A percentile compares a stretch with the other conserved stretches of the same genome.
phyloP scores from a whole-genome alignment of 345 rosid species.

The Physaria fendleri region DNA sequence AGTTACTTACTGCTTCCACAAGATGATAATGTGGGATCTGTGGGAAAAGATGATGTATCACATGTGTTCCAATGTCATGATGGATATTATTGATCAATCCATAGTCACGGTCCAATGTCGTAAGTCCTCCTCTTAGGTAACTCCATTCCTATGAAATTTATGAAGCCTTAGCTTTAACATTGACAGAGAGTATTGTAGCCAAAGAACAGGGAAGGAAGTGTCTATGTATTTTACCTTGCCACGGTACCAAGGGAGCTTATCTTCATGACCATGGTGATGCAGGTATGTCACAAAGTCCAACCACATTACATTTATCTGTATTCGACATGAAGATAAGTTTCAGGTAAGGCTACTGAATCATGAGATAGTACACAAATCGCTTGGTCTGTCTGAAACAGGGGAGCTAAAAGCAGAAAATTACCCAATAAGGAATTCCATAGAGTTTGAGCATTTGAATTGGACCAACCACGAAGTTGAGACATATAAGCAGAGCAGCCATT shows the following conservation, averaged over 20 bases:
- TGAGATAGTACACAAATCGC: neutral
- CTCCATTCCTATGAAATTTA: constrained; percentile 67
- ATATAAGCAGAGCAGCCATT: constrained; percentile 57
- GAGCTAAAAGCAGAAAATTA: constrained; percentile 12
- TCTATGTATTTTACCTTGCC: constrained; percentile 47
- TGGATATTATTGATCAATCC: constrained; percentile 86
- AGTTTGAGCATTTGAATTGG: constrained; percentile 61
- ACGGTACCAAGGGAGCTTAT: constrained; percentile 92
- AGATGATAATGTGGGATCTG: constrained; percentile 95
- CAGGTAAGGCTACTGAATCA: neutral
- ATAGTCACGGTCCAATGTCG: constrained; percentile 80
- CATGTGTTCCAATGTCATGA: constrained; percentile 96
- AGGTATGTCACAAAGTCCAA: constrained; percentile 79
- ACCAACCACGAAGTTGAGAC: constrained; percentile 48
- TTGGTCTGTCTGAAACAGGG: neutral
- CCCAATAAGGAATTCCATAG: constrained; percentile 68
- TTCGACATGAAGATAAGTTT: neutral
- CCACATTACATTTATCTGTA: constrained; percentile 73
- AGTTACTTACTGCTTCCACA: constrained; percentile 65
- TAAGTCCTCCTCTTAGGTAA: constrained; percentile 88
- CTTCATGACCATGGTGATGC: constrained; percentile 87
- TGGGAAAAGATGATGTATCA: constrained; percentile 88
- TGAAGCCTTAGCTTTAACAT: neutral
- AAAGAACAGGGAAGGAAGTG: neutral
- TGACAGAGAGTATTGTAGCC: neutral